Conservation (phyloP, 2,329 filamentous ascomycete genomes). For the Fusarium sp. region DNA sequence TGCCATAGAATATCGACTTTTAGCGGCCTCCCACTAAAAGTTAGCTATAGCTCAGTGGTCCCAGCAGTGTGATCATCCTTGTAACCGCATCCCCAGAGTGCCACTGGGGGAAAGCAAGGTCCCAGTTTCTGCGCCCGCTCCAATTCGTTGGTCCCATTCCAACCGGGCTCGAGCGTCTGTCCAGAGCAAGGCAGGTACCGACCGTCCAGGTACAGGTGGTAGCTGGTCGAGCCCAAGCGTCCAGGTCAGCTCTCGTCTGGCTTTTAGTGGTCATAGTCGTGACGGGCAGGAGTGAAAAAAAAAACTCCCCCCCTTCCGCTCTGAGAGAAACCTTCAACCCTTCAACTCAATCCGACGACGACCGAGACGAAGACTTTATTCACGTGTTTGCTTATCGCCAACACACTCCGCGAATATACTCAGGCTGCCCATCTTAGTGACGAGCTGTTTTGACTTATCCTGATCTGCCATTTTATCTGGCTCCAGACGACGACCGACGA, state of each 20-base stretch:
- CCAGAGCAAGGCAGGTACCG: slow-evolving; percentile 31
- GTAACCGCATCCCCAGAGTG: slow-evolving; percentile 31
- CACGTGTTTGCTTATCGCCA: slow-evolving; percentile 46
- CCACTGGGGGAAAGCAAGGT: slow-evolving; percentile 8
- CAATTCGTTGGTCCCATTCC: slow-evolving; percentile 29
- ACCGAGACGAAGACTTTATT: slow-evolving; percentile 43
- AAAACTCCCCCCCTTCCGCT: slow-evolving; percentile 40
- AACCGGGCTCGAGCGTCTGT: slow-evolving; percentile 27
- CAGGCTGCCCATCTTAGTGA: slow-evolving; percentile 31
- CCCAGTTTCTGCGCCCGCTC: slow-evolving; percentile 4
- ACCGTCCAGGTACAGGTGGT: slow-evolving; percentile 14
- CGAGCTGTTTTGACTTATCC: slow-evolving; percentile 30
- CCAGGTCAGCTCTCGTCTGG: slow-evolving; percentile 14
- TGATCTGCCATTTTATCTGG: slow-evolving; percentile 37
- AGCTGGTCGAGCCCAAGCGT: slow-evolving; percentile 21
- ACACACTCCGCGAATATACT: slow-evolving; percentile 45
- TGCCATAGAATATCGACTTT: slow-evolving; percentile 4
- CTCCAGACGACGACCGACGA: slow-evolving; percentile 44
- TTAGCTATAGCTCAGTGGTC: slow-evolving; percentile 29
- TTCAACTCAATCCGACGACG: slow-evolving; percentile 49
- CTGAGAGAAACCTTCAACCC: slow-evolving; percentile 45
- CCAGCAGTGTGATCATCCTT: slow-evolving; percentile 31
- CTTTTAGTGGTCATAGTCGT: slow-evolving; percentile 7
- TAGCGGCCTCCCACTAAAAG: slow-evolving; percentile 30
- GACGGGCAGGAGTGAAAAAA: slow-evolving; percentile 21